Evolutionary conservation across 1,284 basidiomycete genomes (phyloP), one percentile per base, ranked within the genome.

Genomic region (Bjerkandera adusta): DNA sequence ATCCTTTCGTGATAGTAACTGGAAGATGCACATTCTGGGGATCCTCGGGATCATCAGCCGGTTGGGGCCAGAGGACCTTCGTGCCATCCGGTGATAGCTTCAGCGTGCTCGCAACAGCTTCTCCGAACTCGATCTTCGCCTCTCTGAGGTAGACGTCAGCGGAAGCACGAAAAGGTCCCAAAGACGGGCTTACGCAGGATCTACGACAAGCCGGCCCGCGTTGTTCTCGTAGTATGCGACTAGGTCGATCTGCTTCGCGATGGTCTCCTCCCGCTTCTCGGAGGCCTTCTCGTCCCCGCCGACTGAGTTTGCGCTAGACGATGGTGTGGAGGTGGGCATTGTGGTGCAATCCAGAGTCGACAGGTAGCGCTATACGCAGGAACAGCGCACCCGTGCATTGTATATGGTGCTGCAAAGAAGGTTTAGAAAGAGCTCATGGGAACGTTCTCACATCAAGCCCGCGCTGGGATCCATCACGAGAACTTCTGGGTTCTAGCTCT

Each of bases 61-160:
- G 83, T 59, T 85, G 81, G 1, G 81, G 81, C 73, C 76, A 79
- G 2, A 80, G 65, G 7, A 79, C 70, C 44, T 71, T 75, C n/a
- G 67, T 70, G 0, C 76, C 76, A 47, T 75, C 71, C 7, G 48
- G 42, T 1, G 71, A 71, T 1, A 76, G 63, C 62, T 80, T 80
- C 48, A 80, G 66, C 16, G 51, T 64, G 34, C 70, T 63, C 3
- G 79, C 78, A 36, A 79, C 57, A 3, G 54, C 56, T 13, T 73
- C 71, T 2, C 81, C 80, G 42, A 76, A 77, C 49, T 75, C 77
- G 42, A 74, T 56, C 49, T 65, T 69, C 52, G 79, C 79, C 51
- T 79, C 77, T 26, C 77, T 83, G n/a, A n/a, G n/a, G 33, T 53
- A 62, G 47, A 32, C 26, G 12, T 26, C 18, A 25, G 8, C 7